Conservation (phyloP, 176 grass and related monocot species). For the Calamus simplicifolius region DNA sequence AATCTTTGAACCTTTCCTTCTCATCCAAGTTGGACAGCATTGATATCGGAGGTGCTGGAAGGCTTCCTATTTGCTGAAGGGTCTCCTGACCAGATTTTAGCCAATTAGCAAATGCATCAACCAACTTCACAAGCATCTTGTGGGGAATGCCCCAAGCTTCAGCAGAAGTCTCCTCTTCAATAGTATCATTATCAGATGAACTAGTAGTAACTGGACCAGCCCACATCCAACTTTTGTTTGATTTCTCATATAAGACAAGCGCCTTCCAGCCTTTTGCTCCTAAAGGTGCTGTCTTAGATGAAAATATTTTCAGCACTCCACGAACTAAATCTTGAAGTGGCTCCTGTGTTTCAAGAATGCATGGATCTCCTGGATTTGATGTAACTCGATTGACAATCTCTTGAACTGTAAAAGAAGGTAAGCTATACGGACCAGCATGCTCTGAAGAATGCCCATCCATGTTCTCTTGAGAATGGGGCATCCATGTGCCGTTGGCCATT, state of each 20-base stretch:
- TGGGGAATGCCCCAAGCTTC: slow-evolving; percentile 98
- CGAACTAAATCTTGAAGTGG: slow-evolving; percentile 92
- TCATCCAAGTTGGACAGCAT: slow-evolving; percentile 73
- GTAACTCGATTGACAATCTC: slow-evolving; percentile 71
- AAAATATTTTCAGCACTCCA: slow-evolving; percentile 86
- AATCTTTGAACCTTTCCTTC: slow-evolving; percentile 98
- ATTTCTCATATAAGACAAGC: slow-evolving; percentile 73
- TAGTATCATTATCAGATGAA: slow-evolving; percentile 49
- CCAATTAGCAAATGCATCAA: slow-evolving; percentile 99
- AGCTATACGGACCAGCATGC: slow-evolving; percentile 22
- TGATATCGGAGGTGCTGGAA: slow-evolving; percentile 70
- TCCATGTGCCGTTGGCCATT: slow-evolving; percentile 23
- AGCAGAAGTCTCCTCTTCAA: slow-evolving; percentile 84
- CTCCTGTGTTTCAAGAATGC: slow-evolving; percentile 98
- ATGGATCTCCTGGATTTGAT: slow-evolving; percentile 82
- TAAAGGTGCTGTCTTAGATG: slow-evolving; percentile 91
- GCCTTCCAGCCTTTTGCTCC: slow-evolving; percentile 92
- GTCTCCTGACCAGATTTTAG: slow-evolving; percentile 97
- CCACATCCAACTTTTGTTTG: slow-evolving; percentile 93
- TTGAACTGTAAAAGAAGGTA: slow-evolving; percentile 61
- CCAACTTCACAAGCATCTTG: slow-evolving; percentile 98
- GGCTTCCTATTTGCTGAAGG: slow-evolving; percentile 94
- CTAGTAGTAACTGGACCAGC: slow-evolving; percentile 42
- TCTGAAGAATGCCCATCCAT: slow-evolving; percentile 32
- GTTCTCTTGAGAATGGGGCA: slow-evolving; percentile 35